phyloP scores from a whole-genome alignment of 2,329 filamentous ascomycete species.

The Pestalotiopsis sp. region DNA sequence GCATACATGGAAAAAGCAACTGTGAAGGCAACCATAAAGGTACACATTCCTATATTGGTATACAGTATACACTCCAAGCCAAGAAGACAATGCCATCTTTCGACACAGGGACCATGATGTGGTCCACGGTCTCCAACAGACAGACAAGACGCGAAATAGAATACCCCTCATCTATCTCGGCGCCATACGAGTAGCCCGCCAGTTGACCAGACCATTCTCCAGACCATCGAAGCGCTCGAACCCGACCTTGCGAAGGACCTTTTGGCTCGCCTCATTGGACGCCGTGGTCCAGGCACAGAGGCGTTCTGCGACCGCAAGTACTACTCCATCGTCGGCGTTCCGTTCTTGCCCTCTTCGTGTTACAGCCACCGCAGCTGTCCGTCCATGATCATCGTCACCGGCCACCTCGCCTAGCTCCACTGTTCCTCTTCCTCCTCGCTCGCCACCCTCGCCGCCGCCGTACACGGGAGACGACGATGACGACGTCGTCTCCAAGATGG shows the following conservation, averaged over 20 bases:
- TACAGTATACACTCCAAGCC: too few species aligned
- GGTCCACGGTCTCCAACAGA: too few species aligned
- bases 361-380: too few species aligned
- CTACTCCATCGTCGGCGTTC: neutral
- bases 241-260: slow-evolving; percentile 27
- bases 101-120: neutral
- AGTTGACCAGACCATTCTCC: neutral
- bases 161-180: too few species aligned
- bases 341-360: neutral
- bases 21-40: too few species aligned
- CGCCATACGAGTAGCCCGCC: neutral
- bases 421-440: too few species aligned
- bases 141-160: too few species aligned
- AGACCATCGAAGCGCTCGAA: slow-evolving; percentile 22
- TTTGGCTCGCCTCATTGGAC: slow-evolving; percentile 23
- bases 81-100: too few species aligned
- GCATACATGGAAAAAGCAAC: too few species aligned
- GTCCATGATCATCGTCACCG: neutral
- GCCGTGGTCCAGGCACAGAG: slow-evolving; percentile 22
- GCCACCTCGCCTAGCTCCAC: neutral
- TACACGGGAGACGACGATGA: neutral
- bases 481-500: neutral
- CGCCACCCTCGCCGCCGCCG: too few species aligned
- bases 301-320: neutral
- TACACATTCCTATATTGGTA: too few species aligned